Evolutionary conservation across 2,329 filamentous ascomycete species (phyloP), one percentile per base, ranked within the genome.

Genomic region (Thielaviopsis musarum): DNA sequence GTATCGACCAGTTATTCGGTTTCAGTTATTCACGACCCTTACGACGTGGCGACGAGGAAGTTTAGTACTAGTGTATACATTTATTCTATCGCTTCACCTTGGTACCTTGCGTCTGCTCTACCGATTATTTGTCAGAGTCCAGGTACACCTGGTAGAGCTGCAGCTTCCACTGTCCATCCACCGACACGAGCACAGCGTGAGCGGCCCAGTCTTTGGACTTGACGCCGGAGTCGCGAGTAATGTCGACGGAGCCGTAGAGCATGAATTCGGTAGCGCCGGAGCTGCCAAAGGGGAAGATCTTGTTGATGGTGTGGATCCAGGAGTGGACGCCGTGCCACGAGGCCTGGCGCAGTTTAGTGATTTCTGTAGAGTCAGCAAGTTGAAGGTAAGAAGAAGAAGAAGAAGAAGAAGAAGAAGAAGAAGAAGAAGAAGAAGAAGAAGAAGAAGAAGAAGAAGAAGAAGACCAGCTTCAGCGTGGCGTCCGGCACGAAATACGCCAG

Each of bases 91-190:
- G 26, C 7, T 28, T 28, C 51, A 22, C n/a, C n/a, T n/a, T 28
- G 17, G 21, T 15, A 24, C 7, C 12, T 24, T 22, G 5, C 30
- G 12, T 34, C 30, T 34, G 12, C 34, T 13, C 34, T 3, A 41
- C 10, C 34, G 2, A 5, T 30, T 26, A 13, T 48, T 59, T 59
- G 45, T 59, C 58, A 5, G 58, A n/a, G 24, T 59, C 76, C 64
- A 79, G 62, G 65, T 78, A 80, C 5, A 80, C 76, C 66, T 79
- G 76, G 66, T 80, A 80, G 63, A 74, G 76, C 30, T 71, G 68
- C 70, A 79, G 72, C 68, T 71, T 79, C 66, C 81, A 76, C 63
- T 73, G 74, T 3, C 76, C 79, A 53, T 77, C 74, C 13, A 56
- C 68, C 52, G 84, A 72, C 58, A 77, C 71, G 17, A 59, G 24